A percentile compares a stretch with the other conserved stretches of the same genome.
These are phyloP conservation scores for Zygosaccharomyces rouxii DNA, from an alignment of 805 yeast genomes.

Conservation along the genomic window DNA sequence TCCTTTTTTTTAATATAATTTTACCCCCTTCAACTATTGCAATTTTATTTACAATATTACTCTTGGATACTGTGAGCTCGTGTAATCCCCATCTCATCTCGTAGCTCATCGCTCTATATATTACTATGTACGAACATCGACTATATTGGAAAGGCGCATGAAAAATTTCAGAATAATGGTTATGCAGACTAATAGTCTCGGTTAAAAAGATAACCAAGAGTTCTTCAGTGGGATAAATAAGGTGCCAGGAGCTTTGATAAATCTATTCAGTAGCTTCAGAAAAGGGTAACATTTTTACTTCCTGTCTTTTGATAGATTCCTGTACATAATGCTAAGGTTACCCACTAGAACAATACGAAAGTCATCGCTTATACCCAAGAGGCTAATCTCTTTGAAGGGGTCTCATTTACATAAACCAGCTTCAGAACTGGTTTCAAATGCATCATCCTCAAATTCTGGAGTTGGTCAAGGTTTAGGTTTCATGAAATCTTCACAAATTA, in stretches of 20 bases:
- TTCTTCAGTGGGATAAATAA: background rate
- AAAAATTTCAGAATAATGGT: conserved; percentile 1
- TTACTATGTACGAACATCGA: background rate
- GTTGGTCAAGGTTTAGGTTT: conserved; percentile 9
- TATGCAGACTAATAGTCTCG: background rate
- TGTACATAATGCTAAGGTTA: conserved; percentile 15
- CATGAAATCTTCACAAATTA: conserved; percentile 13
- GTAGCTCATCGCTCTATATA: background rate
- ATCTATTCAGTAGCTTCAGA: background rate
- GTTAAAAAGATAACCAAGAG: background rate
- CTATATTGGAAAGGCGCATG: background rate
- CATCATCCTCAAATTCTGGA: conserved; percentile 6
- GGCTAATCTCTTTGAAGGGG: conserved; percentile 18
- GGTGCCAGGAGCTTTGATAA: background rate
- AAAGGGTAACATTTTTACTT: background rate
- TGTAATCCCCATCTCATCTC: background rate
- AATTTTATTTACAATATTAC: background rate
- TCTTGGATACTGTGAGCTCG: background rate
- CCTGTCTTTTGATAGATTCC: background rate
- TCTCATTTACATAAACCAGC: conserved; percentile 14
- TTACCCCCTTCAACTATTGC: background rate
- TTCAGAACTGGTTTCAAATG: conserved; percentile 5
- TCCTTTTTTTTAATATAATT: background rate
- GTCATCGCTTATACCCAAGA: conserved; percentile 12
- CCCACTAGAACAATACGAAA: conserved; percentile 11